A percentile compares a stretch with the other conserved stretches of the same genome.
These are phyloP conservation scores for apple (Malus domestica) DNA, from an alignment of 306 rosid species.

Conservation along the genomic window ASM211411v1 NC_041790.1:33842001-33842500, in stretches of 20 bases:
- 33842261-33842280: not conserved
- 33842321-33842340: not conserved
- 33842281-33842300: not conserved
- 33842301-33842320: not conserved
- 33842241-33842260: not conserved
- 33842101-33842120: not conserved
- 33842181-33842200: not conserved
- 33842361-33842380: not conserved
- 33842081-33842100: not conserved
- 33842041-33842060: not conserved
- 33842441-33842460: not conserved
- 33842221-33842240: not conserved
- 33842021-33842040: not conserved
- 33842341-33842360: not conserved
- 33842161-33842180: not conserved
- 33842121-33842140: not conserved
- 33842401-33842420: not conserved
- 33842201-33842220: not conserved
- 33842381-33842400: not conserved
- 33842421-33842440: not conserved
- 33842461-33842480: not conserved
- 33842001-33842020: not conserved
- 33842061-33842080: not conserved
- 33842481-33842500: not conserved
- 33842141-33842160: not conserved